Base-by-base conservation (phyloP, 257 asterid genomes). In the Rubia yunnanensis region DNA sequence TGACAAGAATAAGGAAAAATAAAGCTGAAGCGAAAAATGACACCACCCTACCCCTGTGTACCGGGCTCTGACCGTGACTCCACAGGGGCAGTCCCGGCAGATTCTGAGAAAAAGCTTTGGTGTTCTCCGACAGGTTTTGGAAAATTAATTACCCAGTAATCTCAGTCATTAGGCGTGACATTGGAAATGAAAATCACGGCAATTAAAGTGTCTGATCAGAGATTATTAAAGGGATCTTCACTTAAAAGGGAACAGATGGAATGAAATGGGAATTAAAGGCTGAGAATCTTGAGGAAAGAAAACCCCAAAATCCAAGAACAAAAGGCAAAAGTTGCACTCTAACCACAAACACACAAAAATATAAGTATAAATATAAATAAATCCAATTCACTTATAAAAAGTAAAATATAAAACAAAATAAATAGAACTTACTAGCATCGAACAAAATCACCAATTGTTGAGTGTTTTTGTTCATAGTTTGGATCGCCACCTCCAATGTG, bases 401-500 rank as follows among this genome's bases (percentile, higher is more conserved):
- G 14, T 9, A 15, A 38, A 53, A 9, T 53, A n/a, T 50, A 50
- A 23, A 53, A 27, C 1, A 13, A 26, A 56, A 3, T 24, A 28
- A 3, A 30, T 5, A 48, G 10, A 44, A 80, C 97, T 83, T 82
- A 92, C 98, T 87, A 1, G 97, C 96, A 77, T 92, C 98, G 71
- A 85, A 85, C 73, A 92, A 88, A 57, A 92, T 73, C 69, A 89
- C 85, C 65, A 89, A 80, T 70, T 89, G 95, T 68, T 92, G 91
- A 27, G 84, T 87, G 74, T 81, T 83, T 82, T 71, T 89, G 0
- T 78, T 67, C 98, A 89, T 92, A 34, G 89, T 84, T 75, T 92
- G 97, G 66, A 85, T 77, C 0, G 96, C 97, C 74, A 92, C 97
- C 79, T 92, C 98, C n/a, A 92, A 78, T 38, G 98, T 92, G 78